Evolutionary conservation across 257 asterid genomes (phyloP), one percentile per base, ranked within the genome.

Genomic region (Misopates orontium): DNA sequence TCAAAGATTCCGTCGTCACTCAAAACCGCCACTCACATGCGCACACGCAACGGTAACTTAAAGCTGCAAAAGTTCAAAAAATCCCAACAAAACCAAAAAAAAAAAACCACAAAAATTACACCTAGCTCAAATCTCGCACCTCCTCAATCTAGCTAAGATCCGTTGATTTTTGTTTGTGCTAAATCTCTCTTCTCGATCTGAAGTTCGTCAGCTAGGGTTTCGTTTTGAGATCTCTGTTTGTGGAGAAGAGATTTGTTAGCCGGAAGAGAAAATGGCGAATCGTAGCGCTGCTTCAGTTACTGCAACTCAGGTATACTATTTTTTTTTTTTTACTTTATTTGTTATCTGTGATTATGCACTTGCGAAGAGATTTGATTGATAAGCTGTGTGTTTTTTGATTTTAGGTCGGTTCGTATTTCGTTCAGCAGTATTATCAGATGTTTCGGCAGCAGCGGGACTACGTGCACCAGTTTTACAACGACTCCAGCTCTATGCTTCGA

Each of bases 351-450:
- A 28, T 28, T 28, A 2, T 28, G 2, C 36, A 28, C 6, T 9
- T 36, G 42, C 42, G 8, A 36, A 36, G 42, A 36, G 56, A 58
- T 58, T 12, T 3, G 10, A 17, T 24, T 12, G 36, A 14, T 55
- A 13, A 24, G 22, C 17, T 53, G 41, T 0, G 1, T 4, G 10
- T 36, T 36, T 8, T 36, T 4, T 36, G 1, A 4, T 36, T 7
- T 24, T 45, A 84, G 99, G 95, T 94, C 20, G 99, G 97, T 44
- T 80, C 96, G 13, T 88, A 82, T 69, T 90, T 94, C 78, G 96
- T 88, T 68, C 83, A 80, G 75, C 97, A 88, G 62, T 94, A 90
- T 41, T 94, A 94, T 55, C 87, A 82, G 68, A 75, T 88, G 62
- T 88, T 90, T 67, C 88, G 78, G 55, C 83, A 86, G 77, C 87